Conservation (phyloP, 2,329 filamentous ascomycete genomes). For the Emmonsiellopsis sp. region DNA sequence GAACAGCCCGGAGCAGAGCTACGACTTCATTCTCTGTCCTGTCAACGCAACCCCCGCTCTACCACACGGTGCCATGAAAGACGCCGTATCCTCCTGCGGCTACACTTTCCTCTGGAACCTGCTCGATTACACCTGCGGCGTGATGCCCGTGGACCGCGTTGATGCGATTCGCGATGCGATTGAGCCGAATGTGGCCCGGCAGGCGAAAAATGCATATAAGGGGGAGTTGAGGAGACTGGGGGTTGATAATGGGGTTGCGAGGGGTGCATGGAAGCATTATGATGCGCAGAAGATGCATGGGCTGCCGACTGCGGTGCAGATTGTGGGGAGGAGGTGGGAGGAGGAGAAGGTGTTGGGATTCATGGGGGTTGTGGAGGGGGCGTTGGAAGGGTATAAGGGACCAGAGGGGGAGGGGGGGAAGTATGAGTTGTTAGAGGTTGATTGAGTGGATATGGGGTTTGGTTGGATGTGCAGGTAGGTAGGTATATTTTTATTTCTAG, state of each 20-base stretch:
- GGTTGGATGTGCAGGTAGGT: neutral
- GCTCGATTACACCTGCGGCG: constrained; percentile 77
- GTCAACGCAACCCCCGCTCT: constrained; percentile 85
- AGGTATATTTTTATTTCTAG: neutral
- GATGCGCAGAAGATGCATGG: constrained; percentile 76
- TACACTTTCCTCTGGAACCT: constrained; percentile 93
- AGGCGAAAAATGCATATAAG: constrained; percentile 39
- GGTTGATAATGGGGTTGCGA: constrained; percentile 66
- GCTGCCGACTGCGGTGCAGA: constrained; percentile 74
- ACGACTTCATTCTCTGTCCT: constrained; percentile 75
- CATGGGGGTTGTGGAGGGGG: constrained; percentile 71
- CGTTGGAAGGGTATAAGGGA: constrained; percentile 45
- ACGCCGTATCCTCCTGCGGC: constrained; percentile 75
- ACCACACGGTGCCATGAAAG: constrained; percentile 76
- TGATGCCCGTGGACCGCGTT: constrained; percentile 78
- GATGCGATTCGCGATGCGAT: constrained; percentile 61
- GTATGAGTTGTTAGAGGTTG: constrained; percentile 29
- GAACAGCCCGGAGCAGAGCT: constrained; percentile 55
- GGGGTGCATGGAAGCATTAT: constrained; percentile 78
- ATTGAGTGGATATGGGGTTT: constrained; percentile 13
- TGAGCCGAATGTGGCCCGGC: constrained; percentile 18
- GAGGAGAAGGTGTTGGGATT: constrained; percentile 79
- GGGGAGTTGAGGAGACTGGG: constrained; percentile 25
- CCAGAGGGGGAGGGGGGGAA: constrained; percentile 24
- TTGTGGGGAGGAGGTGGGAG: constrained; percentile 68